phyloP scores from a whole-genome alignment of 1,284 basidiomycete species.

The Acaromyces ingoldii region DNA sequence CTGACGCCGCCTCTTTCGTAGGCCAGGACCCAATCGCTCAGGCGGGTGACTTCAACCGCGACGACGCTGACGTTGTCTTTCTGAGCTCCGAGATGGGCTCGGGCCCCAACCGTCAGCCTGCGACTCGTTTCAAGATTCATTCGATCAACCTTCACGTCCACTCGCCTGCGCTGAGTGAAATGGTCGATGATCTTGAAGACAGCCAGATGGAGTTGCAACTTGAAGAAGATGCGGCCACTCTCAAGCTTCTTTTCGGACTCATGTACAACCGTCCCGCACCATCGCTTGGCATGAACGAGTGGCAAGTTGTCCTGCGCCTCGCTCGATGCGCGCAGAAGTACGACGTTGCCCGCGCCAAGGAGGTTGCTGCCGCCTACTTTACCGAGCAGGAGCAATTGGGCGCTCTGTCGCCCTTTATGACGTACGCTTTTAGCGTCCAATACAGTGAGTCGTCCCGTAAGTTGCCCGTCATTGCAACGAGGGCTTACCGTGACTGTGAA shows the following conservation, averaged over 20 bases:
- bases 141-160: slow-evolving; percentile 9
- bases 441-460: no score
- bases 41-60: slow-evolving; percentile 8
- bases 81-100: slow-evolving; percentile 3
- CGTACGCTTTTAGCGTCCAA: not conserved
- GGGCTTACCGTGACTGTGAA: no score
- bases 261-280: slow-evolving; percentile 10
- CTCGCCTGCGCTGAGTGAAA: slow-evolving; percentile 5
- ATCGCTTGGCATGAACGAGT: slow-evolving; percentile 6
- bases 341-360: slow-evolving; percentile 12
- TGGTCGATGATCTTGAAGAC: not conserved
- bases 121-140: slow-evolving; percentile 11
- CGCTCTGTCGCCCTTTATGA: slow-evolving; percentile 13
- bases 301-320: slow-evolving; percentile 12
- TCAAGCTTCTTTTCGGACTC: slow-evolving; percentile 12
- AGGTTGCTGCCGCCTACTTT: slow-evolving; percentile 11
- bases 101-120: slow-evolving; percentile 10
- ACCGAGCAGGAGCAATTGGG: slow-evolving; percentile 12
- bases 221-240: slow-evolving; percentile 5
- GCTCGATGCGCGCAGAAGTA: slow-evolving; percentile 14
- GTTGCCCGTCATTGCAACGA: no score
- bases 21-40: slow-evolving; percentile 8
- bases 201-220: not conserved
- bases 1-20: no score
- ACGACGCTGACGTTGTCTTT: slow-evolving; percentile 8